These are phyloP conservation scores for Colletotrichum tamarilloi DNA, from an alignment of 2,329 filamentous ascomycete genomes.

Conservation along the genomic window DNA sequence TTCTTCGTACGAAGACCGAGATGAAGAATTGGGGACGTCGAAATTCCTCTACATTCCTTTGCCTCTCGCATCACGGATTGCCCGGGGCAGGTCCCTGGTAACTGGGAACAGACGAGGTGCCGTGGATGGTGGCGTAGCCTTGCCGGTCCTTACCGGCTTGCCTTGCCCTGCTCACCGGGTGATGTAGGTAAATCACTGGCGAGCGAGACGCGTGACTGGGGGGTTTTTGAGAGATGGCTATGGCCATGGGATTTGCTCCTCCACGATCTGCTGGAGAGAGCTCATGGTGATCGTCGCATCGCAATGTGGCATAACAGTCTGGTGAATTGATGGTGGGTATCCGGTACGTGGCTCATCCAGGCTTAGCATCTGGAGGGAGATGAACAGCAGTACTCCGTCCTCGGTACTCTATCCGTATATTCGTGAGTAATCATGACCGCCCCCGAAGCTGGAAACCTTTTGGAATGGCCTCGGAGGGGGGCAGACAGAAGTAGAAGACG, in stretches of 20 bases:
- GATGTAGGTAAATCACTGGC: conserved; percentile 20
- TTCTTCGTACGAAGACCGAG: neutral
- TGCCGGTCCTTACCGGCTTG: conserved; percentile 15
- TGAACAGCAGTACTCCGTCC: neutral
- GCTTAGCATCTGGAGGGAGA: neutral
- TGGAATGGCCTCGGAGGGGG: conserved; percentile 14
- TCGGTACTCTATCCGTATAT: too few relatives aligned
- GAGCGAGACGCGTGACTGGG: conserved; percentile 26
- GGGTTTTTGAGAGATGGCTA: conserved; percentile 2
- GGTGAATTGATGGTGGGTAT: neutral
- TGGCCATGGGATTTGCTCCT: conserved; percentile 11
- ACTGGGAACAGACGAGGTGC: conserved; percentile 15
- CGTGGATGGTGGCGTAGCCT: conserved; percentile 2
- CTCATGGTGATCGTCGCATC: conserved; percentile 3
- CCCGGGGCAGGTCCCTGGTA: conserved; percentile 13
- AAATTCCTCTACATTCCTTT: neutral
- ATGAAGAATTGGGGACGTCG: neutral
- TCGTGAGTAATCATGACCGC: too few relatives aligned
- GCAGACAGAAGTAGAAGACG: neutral
- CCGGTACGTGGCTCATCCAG: neutral
- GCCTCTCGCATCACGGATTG: conserved; percentile 1
- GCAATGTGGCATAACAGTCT: neutral
- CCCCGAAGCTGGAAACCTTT: neutral
- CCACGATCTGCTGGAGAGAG: conserved; percentile 11
- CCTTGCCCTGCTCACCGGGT: conserved; percentile 27